A percentile compares a stretch with the other conserved stretches of the same genome.
phyloP scores from a whole-genome alignment of 2,329 filamentous ascomycete species.

The Clonostachys rhizophaga region DNA sequence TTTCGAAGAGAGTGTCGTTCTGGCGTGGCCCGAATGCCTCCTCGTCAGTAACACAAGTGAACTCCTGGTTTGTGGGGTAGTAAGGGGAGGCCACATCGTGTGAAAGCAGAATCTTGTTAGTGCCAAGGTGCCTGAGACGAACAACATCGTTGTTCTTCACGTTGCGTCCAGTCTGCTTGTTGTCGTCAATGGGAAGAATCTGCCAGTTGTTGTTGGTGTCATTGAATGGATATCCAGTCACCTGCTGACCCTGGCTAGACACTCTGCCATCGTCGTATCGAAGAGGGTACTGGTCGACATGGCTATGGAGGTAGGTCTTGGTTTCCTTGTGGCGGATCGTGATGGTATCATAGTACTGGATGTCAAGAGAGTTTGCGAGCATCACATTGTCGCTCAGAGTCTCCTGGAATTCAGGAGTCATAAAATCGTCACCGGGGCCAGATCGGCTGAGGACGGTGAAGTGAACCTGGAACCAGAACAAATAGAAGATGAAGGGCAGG shows the following conservation, averaged over 20 bases:
- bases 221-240: slow-evolving; percentile 96
- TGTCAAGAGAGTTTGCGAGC: slow-evolving; percentile 77
- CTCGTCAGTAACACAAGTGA: slow-evolving; percentile 74
- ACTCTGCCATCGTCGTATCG: slow-evolving; percentile 97
- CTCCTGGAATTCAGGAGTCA: slow-evolving; percentile 97
- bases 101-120: slow-evolving; percentile 80
- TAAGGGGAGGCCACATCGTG: slow-evolving; percentile 97
- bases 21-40: slow-evolving; percentile 69
- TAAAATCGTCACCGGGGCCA: slow-evolving; percentile 96
- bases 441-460: slow-evolving; percentile 85
- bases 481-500: slow-evolving; percentile 93
- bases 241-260: slow-evolving; percentile 95
- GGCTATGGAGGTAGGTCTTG: slow-evolving; percentile 92
- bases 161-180: slow-evolving; percentile 51
- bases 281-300: slow-evolving; percentile 82
- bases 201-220: slow-evolving; percentile 99
- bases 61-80: slow-evolving; percentile 97
- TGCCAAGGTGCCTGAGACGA: slow-evolving; percentile 80
- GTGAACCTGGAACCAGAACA: slow-evolving; percentile 99
- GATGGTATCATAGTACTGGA: slow-evolving; percentile 87
- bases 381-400: slow-evolving; percentile 93
- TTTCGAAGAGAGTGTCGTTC: slow-evolving; percentile 90
- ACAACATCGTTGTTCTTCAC: slow-evolving; percentile 84
- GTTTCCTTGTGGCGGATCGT: slow-evolving; percentile 95
- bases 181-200: slow-evolving; percentile 67